Evolutionary conservation across 1,139 yeast genomes (phyloP).

Genomic region (Blastobotrys petasosporus): DNA sequence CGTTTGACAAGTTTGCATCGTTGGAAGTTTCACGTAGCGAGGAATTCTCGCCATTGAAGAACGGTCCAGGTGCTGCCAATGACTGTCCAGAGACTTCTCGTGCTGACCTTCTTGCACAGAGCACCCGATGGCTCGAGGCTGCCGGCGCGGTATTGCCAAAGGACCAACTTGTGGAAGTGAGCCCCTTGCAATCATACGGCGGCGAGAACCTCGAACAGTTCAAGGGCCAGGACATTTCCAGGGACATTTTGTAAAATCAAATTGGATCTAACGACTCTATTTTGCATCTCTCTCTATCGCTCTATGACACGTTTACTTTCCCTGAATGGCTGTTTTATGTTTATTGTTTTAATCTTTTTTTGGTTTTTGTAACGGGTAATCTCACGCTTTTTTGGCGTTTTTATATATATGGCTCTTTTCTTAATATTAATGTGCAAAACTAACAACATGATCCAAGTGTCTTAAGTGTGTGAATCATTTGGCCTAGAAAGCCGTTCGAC

Average conservation of each 20-base stretch:
- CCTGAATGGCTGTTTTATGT: too few species aligned
- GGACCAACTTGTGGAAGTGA: constrained; percentile 65
- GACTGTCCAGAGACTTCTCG: constrained; percentile 87
- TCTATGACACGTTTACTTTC: too few species aligned
- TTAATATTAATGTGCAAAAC: too few species aligned
- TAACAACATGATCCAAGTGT: too few species aligned
- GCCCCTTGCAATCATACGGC: constrained; percentile 64
- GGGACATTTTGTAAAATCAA: constrained; percentile 2
- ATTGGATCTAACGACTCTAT: too few species aligned
- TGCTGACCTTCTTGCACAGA: constrained; percentile 55
- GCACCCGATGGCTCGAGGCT: constrained; percentile 67
- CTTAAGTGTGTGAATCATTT: too few species aligned
- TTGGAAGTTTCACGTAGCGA: constrained; percentile 79
- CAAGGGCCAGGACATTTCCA: constrained; percentile 44
- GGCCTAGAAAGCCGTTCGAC: too few species aligned
- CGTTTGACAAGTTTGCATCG: constrained; percentile 74
- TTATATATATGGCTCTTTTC: too few species aligned
- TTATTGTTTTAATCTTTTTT: too few species aligned
- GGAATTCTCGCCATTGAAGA: constrained; percentile 93
- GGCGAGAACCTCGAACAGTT: constrained; percentile 77
- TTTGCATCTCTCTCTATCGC: too few species aligned
- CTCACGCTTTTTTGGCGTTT: too few species aligned
- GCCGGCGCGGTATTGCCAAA: constrained; percentile 56
- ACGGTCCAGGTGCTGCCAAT: constrained; percentile 72
- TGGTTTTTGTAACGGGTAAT: too few species aligned